Evolutionary conservation across 148 eudicot species (phyloP).

Genomic region (Fagopyrum homotropicum): DNA sequence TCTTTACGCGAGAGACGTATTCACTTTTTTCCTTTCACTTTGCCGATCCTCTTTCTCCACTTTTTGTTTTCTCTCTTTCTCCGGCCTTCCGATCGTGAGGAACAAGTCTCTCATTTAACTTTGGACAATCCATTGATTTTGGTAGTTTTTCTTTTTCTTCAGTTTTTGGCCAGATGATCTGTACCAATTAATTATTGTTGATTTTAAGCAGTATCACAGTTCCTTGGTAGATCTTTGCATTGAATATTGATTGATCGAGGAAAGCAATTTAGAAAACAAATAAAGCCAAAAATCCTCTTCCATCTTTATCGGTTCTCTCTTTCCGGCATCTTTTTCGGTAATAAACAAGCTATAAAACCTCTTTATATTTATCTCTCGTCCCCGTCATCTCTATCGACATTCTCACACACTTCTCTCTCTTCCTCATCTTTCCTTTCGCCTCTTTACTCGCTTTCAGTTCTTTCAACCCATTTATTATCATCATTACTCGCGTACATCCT

Average conservation of each 20-base stretch:
- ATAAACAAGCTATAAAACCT: constrained; percentile 11
- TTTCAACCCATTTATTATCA: constrained; percentile 7
- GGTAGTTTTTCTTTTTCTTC: background rate
- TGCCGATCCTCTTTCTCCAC: background rate
- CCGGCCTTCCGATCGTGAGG: background rate
- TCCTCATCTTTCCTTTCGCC: constrained; percentile 11
- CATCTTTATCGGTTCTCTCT: constrained; percentile 19
- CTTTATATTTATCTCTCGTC: constrained; percentile 6
- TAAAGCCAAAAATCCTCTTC: background rate
- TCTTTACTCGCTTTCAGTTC: constrained; percentile 17
- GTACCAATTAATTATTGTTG: constrained; percentile 1
- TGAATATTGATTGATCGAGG: background rate
- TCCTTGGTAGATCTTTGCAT: constrained; percentile 10
- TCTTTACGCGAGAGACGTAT: background rate
- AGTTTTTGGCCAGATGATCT: background rate
- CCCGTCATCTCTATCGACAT: background rate
- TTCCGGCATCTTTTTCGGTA: constrained; percentile 18
- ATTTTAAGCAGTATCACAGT: background rate
- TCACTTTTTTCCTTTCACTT: constrained; percentile 9
- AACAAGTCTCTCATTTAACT: background rate
- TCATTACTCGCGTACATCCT: constrained; percentile 3
- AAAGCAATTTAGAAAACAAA: background rate
- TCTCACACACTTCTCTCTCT: constrained; percentile 7
- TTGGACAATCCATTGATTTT: background rate
- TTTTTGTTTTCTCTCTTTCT: background rate